Percentiles rank a stretch among this genome's conserved stretches.
phyloP scores from a whole-genome alignment of 1,139 yeast species.

The Blastobotrys raffinosifermentans region DNA sequence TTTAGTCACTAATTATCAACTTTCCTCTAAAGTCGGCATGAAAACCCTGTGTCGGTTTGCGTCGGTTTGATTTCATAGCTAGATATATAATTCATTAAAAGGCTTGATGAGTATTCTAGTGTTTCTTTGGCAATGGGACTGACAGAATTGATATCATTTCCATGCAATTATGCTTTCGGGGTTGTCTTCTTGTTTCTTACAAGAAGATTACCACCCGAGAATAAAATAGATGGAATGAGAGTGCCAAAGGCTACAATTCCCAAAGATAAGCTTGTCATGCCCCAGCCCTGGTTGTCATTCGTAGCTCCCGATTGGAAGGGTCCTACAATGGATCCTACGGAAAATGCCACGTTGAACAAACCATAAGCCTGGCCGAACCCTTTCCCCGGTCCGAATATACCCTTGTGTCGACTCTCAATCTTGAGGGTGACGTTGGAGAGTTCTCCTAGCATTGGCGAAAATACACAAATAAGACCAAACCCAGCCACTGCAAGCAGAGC shows the following conservation, averaged over 20 bases:
- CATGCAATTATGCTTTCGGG: too few species aligned
- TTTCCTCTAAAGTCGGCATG: too few species aligned
- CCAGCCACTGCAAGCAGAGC: constrained; percentile 30
- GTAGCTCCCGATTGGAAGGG: constrained; percentile 32
- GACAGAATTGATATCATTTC: too few species aligned
- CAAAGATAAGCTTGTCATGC: constrained; percentile 21
- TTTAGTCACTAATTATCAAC: too few species aligned
- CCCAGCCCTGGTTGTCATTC: constrained; percentile 27
- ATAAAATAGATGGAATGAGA: constrained; percentile 24
- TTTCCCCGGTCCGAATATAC: constrained; percentile 30
- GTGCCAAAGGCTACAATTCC: constrained; percentile 24
- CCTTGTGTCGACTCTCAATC: constrained; percentile 27
- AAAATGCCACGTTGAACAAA: constrained; percentile 31
- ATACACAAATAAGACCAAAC: constrained; percentile 19
- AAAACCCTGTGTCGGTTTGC: too few species aligned
- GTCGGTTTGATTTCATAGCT: too few species aligned
- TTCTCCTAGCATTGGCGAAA: constrained; percentile 31
- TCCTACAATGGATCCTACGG: constrained; percentile 32
- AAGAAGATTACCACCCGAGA: constrained; percentile 24
- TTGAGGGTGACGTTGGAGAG: constrained; percentile 25
- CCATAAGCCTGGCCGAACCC: constrained; percentile 36
- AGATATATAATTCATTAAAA: too few species aligned
- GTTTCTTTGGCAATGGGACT: too few species aligned
- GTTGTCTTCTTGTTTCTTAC: too few species aligned
- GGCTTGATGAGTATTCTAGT: too few species aligned